These are phyloP conservation scores for Reticulascus tulasneorum DNA, from an alignment of 2,329 filamentous ascomycete species.

Conservation along the genomic window DNA sequence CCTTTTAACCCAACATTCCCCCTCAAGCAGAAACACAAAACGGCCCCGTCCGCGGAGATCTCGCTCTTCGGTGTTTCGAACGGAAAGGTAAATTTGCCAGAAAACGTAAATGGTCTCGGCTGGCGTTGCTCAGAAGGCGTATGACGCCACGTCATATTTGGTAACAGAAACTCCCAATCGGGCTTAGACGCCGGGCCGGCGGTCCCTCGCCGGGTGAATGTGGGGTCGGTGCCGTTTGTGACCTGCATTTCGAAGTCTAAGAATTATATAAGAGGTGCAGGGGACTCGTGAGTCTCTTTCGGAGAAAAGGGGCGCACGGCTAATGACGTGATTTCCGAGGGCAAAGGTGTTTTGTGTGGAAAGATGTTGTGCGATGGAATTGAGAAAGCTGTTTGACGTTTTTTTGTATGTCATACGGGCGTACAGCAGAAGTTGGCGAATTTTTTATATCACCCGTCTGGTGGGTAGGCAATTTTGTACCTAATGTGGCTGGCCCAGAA, in stretches of 20 bases:
- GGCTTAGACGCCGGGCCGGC: conserved; percentile 13
- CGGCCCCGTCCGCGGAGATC: no score
- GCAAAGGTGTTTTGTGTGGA: background rate
- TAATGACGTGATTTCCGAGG: background rate
- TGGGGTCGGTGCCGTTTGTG: conserved; percentile 5
- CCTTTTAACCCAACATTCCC: no score
- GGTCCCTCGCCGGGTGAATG: conserved; percentile 4
- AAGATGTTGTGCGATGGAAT: background rate
- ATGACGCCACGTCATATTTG: conserved; percentile 17
- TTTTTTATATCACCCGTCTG: no score
- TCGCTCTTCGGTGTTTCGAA: no score
- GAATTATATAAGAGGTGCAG: conserved; percentile 13
- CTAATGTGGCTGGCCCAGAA: no score
- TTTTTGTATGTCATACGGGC: no score
- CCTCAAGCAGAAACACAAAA: no score
- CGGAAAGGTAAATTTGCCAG: no score
- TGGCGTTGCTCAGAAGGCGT: background rate
- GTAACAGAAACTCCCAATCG: conserved; percentile 21
- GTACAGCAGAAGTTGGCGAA: no score
- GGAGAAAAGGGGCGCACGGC: background rate
- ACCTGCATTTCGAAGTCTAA: background rate
- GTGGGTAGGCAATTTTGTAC: no score
- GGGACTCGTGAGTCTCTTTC: no score
- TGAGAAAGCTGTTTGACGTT: background rate
- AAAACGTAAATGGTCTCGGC: background rate